Base-by-base conservation (phyloP, 495 filamentous ascomycete genomes). In the Neohortaea acidophila region DNA sequence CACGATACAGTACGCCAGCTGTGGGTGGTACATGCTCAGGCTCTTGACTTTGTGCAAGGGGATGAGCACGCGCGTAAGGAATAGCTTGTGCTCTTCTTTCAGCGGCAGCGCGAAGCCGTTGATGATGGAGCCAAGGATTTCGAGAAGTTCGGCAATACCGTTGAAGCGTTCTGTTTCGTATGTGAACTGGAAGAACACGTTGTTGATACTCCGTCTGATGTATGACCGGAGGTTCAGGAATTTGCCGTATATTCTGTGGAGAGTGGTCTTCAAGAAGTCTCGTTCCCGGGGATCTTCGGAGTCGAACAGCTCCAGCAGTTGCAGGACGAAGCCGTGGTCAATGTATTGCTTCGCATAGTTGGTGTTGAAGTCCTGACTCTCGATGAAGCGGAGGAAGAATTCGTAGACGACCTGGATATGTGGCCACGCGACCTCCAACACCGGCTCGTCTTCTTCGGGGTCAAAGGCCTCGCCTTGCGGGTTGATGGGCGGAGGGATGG, bases 381-480 rank as follows among this genome's bases (percentile, higher is more conserved):
- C 89, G 51, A 99, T 99, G 62, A 96, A 99, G 33, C 89, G 66
- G 39, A 99, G 67, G 66, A 99, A 99, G 65, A 99, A 99, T 59
- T 99, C 89, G 54, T 99, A 99, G 20, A 99, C 91, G 24, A 96
- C 91, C 59, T 99, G 89, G 37, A 99, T 99, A 57, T 99, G 89
- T 10, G 89, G 89, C 89, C 89, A 99, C 9, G 89, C 91, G 11
- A 99, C 91, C 63, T 99, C 89, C 41, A 99, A 66, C 6, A 99
- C 89, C 10, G 89, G 89, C 49, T 99, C 89, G 51, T 99, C 89
- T 60, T 99, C 89, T 60, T 99, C 89, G 1, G 89, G 89, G 50
- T 99, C 89, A 55, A 94, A 99, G 4, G 91, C 91, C 59, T 99
- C 89, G 12, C 89, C 89, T 60, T 94, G 89, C 2, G 91, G 91